These are phyloP conservation scores for Phylloporus arenicola DNA, from an alignment of 768 basidiomycete genomes.

Conservation along the genomic window DNA sequence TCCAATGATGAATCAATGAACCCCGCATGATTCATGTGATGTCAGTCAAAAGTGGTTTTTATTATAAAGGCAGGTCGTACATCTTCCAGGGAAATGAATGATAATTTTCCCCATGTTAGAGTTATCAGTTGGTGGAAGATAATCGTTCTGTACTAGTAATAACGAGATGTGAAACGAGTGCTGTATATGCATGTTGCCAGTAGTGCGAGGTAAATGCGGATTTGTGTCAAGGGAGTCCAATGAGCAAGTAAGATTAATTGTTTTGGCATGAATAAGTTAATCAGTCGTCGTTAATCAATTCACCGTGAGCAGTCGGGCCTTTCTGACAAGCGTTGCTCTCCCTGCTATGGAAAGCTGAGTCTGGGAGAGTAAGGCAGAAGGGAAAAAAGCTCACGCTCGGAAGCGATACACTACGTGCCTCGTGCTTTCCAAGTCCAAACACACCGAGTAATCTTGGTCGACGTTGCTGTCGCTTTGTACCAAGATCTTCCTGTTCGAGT, in stretches of 20 bases:
- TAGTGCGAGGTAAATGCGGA: not conserved
- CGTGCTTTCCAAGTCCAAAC: slow-evolving; percentile 24
- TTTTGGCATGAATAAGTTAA: slow-evolving; percentile 4
- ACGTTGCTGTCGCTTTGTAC: slow-evolving; percentile 17
- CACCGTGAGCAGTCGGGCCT: slow-evolving; percentile 5
- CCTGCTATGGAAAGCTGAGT: slow-evolving; percentile 2
- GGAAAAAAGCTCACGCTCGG: slow-evolving; percentile 10
- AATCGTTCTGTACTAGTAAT: not conserved
- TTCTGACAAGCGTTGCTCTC: slow-evolving; percentile 4
- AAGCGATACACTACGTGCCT: not conserved
- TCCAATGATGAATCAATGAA: too few relatives aligned
- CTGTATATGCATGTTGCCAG: not conserved
- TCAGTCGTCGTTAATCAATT: slow-evolving; percentile 1
- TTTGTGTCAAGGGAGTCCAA: not conserved
- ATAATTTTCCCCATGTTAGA: too few relatives aligned
- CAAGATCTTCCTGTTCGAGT: slow-evolving; percentile 11
- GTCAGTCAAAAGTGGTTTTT: not conserved
- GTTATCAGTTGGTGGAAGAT: too few relatives aligned
- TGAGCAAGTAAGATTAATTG: not conserved
- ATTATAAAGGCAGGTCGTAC: not conserved
- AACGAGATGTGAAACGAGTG: not conserved
- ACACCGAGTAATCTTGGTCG: slow-evolving; percentile 30
- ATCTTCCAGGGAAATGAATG: too few relatives aligned
- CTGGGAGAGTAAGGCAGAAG: not conserved
- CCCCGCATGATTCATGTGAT: too few relatives aligned